phyloP scores from a whole-genome alignment of 306 rosid species.

The Prunus campanulata region DNA sequence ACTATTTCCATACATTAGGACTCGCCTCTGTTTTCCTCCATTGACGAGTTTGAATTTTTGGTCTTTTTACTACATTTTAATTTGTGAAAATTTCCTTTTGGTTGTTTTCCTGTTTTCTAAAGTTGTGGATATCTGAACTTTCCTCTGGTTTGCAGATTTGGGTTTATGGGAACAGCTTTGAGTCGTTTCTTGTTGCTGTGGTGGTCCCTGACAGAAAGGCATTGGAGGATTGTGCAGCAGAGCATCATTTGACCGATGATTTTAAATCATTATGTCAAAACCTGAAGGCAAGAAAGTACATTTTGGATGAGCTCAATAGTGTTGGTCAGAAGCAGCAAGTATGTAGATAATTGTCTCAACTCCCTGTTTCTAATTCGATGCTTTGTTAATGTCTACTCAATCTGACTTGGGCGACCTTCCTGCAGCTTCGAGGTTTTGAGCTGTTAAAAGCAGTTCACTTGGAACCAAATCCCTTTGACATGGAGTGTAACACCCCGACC shows the following conservation, averaged over 20 bases:
- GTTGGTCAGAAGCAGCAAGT: constrained; percentile 66
- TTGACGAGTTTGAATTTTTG: too few species aligned
- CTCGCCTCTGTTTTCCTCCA: too few species aligned
- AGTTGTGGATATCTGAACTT: background rate
- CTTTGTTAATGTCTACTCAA: background rate
- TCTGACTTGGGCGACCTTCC: constrained; percentile 26
- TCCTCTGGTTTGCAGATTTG: constrained; percentile 52
- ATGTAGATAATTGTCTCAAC: constrained; percentile 22
- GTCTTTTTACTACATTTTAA: too few species aligned
- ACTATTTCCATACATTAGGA: too few species aligned
- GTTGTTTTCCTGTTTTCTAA: background rate
- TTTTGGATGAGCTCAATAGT: constrained; percentile 78
- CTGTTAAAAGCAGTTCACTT: constrained; percentile 71
- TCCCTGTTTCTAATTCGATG: constrained; percentile 26
- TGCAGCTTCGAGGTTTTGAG: constrained; percentile 92
- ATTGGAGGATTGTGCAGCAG: constrained; percentile 73
- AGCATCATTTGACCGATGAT: constrained; percentile 42
- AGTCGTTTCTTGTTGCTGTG: constrained; percentile 88
- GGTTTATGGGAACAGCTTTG: constrained; percentile 93
- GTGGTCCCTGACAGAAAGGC: constrained; percentile 69
- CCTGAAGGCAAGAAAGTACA: constrained; percentile 60
- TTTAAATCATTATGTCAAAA: constrained; percentile 70
- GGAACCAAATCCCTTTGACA: constrained; percentile 77
- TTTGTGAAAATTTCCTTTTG: too few species aligned
- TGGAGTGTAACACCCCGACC: too few species aligned